Base-by-base conservation (phyloP, 805 yeast species). In the Metschnikowia henanensis region DNA sequence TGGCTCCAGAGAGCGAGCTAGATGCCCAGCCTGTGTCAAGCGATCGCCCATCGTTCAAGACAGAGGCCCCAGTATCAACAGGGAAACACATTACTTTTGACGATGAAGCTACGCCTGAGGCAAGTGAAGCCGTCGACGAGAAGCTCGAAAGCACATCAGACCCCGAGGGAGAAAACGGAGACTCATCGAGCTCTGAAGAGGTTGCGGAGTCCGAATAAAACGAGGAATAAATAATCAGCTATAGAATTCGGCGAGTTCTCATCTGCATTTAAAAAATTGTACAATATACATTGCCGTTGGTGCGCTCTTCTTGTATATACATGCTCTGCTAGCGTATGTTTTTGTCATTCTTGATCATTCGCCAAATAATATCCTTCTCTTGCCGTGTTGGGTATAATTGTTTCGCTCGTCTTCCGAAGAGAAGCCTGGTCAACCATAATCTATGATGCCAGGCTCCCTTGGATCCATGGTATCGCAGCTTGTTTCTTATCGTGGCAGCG, bases 1-100 rank as follows among this genome's bases (percentile, higher is more conserved):
- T 85, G 20, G 59, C 71, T 49, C 83, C 85, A 3, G 84, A 82
- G 17, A 60, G 68, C 22, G 85, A 79, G 50, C 64, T 64, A 41
- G 83, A 77, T 45, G 73, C 77, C 8, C 69, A 78, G 53, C 83
- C 86, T 3, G 77, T 80, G 3, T 76, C 42, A 12, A 16, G 16
- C 10, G 73, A 71, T 43, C 59, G 64, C 35, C 59, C 63, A 28
- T 37, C 57, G 3, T 58, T 55, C 7, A 23, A 33, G 34, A 17
- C 32, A 60, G 69, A 45, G 66, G 67, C 50, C 5, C 45, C 51
- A 5, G 37, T 33, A 3, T 20, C 39, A 1, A 31, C 35, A 12
- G 41, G 45, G 29, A 51, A 45, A 41, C 57, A 53, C 44, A 51
- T 49, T 25, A 51, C 48, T n/a, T 53, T 53, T 29, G 53, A 47